A percentile compares a stretch with the other conserved stretches of the same genome.
Evolutionary conservation across 345 rosid species (phyloP).

Genomic region (thale cress (Arabidopsis thaliana)): TAIR10.1 NC_003076.8:7856001-7856500

Average conservation of each 20-base stretch:
- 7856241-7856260: slow-evolving; percentile 27
- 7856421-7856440: slow-evolving; percentile 86
- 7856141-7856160: slow-evolving; percentile 31
- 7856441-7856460: slow-evolving; percentile 84
- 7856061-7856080: slow-evolving; percentile 22
- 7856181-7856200: slow-evolving; percentile 39
- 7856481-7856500: slow-evolving; percentile 80
- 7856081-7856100: slow-evolving; percentile 41
- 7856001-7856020: slow-evolving; percentile 38
- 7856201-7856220: slow-evolving; percentile 18
- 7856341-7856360: slow-evolving; percentile 88
- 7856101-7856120: slow-evolving; percentile 25
- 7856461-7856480: slow-evolving; percentile 93
- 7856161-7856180: slow-evolving; percentile 46
- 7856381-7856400: slow-evolving; percentile 77
- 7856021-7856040: slow-evolving; percentile 42
- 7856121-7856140: slow-evolving; percentile 40
- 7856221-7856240: slow-evolving; percentile 12
- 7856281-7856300: not conserved
- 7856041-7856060: slow-evolving; percentile 37
- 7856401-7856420: slow-evolving; percentile 88
- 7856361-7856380: slow-evolving; percentile 67
- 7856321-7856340: slow-evolving; percentile 65
- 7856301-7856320: slow-evolving; percentile 46
- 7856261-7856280: slow-evolving; percentile 2